These are phyloP conservation scores for Eremochloa ophiuroides DNA, from an alignment of 176 grass and related monocot genomes.

Conservation along the genomic window DNA sequence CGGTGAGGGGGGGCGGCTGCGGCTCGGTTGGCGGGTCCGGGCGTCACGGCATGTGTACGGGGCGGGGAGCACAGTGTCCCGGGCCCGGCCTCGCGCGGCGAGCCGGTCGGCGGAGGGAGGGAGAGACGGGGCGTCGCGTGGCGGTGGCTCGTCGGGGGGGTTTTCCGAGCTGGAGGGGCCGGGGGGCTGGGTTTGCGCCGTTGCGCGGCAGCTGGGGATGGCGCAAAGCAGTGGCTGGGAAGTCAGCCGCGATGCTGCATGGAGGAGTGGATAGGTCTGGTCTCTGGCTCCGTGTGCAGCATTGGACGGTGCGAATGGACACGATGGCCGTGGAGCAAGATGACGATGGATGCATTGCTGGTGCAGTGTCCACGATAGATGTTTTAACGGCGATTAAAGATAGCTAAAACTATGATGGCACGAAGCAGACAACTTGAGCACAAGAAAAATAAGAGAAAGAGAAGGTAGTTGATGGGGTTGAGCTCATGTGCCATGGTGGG, in stretches of 20 bases:
- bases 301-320: too few species aligned
- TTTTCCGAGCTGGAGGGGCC: neutral
- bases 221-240: conserved; percentile 39
- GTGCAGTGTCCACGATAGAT: too few species aligned
- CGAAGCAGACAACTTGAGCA: too few species aligned
- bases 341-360: too few species aligned
- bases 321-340: too few species aligned
- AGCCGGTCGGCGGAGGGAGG: neutral
- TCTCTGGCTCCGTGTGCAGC: neutral
- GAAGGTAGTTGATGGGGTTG: too few species aligned
- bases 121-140: neutral
- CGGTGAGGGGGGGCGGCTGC: conserved; percentile 21
- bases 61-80: conserved; percentile 12
- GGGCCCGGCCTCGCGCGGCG: conserved; percentile 13
- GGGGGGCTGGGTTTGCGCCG: neutral
- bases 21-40: neutral
- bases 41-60: conserved; percentile 46
- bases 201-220: neutral
- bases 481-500: too few species aligned
- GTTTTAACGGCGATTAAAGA: too few species aligned
- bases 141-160: conserved; percentile 5
- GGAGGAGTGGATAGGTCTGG: conserved; percentile 49
- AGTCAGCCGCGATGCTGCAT: conserved; percentile 23
- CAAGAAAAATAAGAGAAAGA: too few species aligned
- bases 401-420: too few species aligned